These are phyloP conservation scores for Biscogniauxia marginata DNA, from an alignment of 2,329 filamentous ascomycete genomes.

Conservation along the genomic window DNA sequence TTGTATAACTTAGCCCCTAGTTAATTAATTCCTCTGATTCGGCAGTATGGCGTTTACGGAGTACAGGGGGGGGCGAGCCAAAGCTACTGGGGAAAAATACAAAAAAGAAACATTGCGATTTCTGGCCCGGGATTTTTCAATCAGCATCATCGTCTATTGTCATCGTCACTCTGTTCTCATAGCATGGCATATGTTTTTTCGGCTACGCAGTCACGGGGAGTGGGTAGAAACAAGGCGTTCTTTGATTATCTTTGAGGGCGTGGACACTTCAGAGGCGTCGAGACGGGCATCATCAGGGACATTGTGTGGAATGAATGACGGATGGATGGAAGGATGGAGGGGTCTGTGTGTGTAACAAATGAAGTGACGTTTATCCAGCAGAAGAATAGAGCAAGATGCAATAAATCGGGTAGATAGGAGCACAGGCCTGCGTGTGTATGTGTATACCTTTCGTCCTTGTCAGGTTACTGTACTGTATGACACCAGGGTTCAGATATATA, in stretches of 20 bases:
- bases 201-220: background rate
- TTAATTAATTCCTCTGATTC: background rate
- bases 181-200: background rate
- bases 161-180: background rate
- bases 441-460: too few species aligned
- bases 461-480: too few species aligned
- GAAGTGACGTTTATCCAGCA: too few species aligned
- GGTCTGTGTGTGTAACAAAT: too few species aligned
- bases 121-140: background rate
- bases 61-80: background rate
- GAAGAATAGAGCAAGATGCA: too few species aligned
- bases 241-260: background rate
- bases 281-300: too few species aligned
- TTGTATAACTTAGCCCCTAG: slow-evolving; percentile 4
- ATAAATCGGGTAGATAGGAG: too few species aligned
- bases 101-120: background rate
- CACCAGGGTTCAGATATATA: too few species aligned
- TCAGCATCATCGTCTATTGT: background rate
- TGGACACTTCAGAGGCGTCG: background rate
- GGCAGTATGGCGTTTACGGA: slow-evolving; percentile 14
- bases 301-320: too few species aligned
- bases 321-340: too few species aligned
- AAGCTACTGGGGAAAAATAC: background rate
- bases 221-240: background rate
- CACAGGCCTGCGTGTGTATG: too few species aligned